Base-by-base conservation (phyloP, 352 stramenopile genomes). In the Phytophthora syringae region DNA sequence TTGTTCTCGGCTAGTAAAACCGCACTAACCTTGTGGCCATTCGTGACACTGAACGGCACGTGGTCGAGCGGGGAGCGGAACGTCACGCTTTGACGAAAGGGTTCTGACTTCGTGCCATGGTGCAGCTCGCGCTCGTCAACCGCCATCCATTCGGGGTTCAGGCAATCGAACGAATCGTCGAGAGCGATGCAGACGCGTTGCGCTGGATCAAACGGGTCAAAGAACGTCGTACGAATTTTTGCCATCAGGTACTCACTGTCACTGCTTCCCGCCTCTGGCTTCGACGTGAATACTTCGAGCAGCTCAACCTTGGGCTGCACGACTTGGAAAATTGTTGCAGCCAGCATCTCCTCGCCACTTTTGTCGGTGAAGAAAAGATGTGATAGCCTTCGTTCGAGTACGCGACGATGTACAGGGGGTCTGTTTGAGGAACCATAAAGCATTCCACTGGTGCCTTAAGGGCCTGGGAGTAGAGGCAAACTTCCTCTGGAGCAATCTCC, bases 1-100 rank as follows among this genome's bases (percentile, higher is more conserved):
- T 73, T 80, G 51, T 72, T 75, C 51, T 71, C 64, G 32, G 78
- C 76, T 25, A 92, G 24, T 22, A 92, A 62, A 47, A 89, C 30
- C 32, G 83, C 16, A 18, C 44, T 74, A 45, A 86, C 34, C 10
- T 65, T 52, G 50, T 90, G 78, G 4, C 11, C 21, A 10, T 71
- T 72, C 6, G 25, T 28, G 0, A 11, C 34, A 56, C 43, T 45
- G 24, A 74, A 60, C 28, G 53, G 37, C 5, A 77, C 65, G 6
- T 72, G 59, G 36, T 83, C 82, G 25, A 89, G 34, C 27, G 74
- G 70, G 0, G 57, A 75, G 0, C 42, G 67, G 11, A 90, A 78
- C 2, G 72, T 64, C 10, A 74, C 60, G 10, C 74, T 70, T 58
- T 69, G 68, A 12, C 55, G 43, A n/a, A 65, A 57, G 7, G 55